A percentile compares a stretch with the other conserved stretches of the same genome.
Evolutionary conservation across 345 rosid species (phyloP).

Genomic region (Rhodamnia argentea): DNA sequence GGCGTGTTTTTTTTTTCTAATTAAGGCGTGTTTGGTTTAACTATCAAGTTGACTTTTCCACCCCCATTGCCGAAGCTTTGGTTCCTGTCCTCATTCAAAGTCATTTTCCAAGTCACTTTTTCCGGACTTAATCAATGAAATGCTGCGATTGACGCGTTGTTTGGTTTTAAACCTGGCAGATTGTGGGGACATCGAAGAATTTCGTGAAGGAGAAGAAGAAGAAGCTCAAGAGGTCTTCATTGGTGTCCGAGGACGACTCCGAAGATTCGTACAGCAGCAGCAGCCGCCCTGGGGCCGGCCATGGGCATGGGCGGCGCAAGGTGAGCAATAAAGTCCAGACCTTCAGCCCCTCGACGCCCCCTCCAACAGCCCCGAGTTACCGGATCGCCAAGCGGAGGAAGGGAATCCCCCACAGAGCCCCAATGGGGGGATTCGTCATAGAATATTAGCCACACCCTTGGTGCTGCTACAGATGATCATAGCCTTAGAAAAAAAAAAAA

Average conservation of each 20-base stretch:
- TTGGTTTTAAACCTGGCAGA: constrained; percentile 11
- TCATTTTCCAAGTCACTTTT: not conserved
- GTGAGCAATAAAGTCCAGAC: constrained; percentile 18
- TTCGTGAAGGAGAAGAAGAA: constrained; percentile 27
- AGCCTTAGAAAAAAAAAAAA: not conserved
- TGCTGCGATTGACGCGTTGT: not conserved
- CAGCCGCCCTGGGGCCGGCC: constrained; percentile 2
- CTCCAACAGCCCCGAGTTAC: constrained; percentile 24
- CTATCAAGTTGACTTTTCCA: not conserved
- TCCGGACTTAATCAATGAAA: not conserved
- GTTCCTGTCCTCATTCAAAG: not conserved
- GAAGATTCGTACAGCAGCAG: constrained; percentile 30
- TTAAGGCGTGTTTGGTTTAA: not conserved
- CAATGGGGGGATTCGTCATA: constrained; percentile 54
- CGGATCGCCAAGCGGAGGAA: constrained; percentile 41
- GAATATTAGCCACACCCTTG: constrained; percentile 18
- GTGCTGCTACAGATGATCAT: not conserved
- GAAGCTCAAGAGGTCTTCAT: not conserved
- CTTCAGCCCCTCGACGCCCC: constrained; percentile 47
- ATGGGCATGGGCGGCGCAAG: not conserved
- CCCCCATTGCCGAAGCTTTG: not conserved
- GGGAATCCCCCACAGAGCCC: constrained; percentile 59
- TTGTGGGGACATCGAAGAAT: constrained; percentile 39
- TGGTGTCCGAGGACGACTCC: constrained; percentile 16
- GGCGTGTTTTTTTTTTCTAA: not conserved